Conservation (phyloP, 2,329 filamentous ascomycete species). For the Colletotrichum sp. region DNA sequence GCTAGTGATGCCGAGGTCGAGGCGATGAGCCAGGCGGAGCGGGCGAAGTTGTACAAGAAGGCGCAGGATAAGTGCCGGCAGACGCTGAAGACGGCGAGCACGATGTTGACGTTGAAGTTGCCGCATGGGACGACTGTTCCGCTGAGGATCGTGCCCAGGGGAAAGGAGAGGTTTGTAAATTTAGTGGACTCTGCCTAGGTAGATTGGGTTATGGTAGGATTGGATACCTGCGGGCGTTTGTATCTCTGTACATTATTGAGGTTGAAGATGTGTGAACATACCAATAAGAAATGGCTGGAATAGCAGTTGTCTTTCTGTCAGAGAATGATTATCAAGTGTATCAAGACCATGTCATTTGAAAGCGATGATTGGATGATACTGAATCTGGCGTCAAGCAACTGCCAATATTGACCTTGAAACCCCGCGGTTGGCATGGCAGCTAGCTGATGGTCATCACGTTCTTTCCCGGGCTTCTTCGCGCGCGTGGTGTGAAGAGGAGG, state of each 20-base stretch:
- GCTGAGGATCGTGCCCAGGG: slow-evolving; percentile 71
- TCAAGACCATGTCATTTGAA: background rate
- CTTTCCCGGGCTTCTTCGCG: background rate
- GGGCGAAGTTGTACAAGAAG: slow-evolving; percentile 61
- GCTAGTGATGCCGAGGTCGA: slow-evolving; percentile 58
- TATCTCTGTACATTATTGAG: background rate
- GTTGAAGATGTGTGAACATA: background rate
- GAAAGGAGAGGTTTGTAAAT: slow-evolving; percentile 69
- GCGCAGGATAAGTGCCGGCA: slow-evolving; percentile 60
- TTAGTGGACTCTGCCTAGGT: slow-evolving; percentile 31
- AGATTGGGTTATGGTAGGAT: background rate
- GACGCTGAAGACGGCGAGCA: slow-evolving; percentile 59
- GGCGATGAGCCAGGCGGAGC: slow-evolving; percentile 50
- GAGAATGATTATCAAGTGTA: background rate
- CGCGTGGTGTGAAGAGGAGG: background rate
- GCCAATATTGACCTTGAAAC: background rate
- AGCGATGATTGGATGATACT: background rate
- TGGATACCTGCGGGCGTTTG: background rate
- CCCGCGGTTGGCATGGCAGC: slow-evolving; percentile 9
- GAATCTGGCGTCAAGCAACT: background rate
- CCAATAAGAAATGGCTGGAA: background rate
- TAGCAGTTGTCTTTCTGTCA: background rate
- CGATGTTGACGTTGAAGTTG: slow-evolving; percentile 77
- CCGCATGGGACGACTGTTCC: slow-evolving; percentile 64
- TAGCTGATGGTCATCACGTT: background rate